Conservation (phyloP, 352 stramenopile species). For the Pythium sp. region DNA sequence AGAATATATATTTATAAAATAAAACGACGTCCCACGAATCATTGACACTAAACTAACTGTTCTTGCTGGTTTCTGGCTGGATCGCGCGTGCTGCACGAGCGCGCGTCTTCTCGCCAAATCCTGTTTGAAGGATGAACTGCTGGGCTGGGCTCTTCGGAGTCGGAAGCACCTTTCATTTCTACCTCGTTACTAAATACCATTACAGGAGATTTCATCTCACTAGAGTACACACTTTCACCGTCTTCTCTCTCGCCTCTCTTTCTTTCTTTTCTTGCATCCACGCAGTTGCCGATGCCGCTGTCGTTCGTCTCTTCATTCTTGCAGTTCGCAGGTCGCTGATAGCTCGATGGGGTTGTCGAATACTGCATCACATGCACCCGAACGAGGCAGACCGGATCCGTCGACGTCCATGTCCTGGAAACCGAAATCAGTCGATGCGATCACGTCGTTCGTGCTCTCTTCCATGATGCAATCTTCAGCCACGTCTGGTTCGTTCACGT, state of each 20-base stretch:
- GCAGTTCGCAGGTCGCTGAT: conserved; percentile 29
- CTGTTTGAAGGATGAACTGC: conserved; percentile 11
- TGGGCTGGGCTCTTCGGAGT: not conserved
- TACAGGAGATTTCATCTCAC: conserved; percentile 23
- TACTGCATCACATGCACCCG: conserved; percentile 18
- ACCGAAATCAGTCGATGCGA: conserved; percentile 21
- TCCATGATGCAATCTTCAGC: conserved; percentile 49
- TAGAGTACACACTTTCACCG: conserved; percentile 29
- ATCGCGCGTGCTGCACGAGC: not conserved
- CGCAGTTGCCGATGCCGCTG: not conserved
- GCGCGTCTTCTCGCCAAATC: conserved; percentile 1
- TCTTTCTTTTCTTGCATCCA: not conserved
- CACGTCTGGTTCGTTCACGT: conserved; percentile 38
- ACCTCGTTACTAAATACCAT: conserved; percentile 24
- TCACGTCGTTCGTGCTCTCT: conserved; percentile 23
- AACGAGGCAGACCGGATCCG: not conserved
- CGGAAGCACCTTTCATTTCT: conserved; percentile 12
- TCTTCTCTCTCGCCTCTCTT: not conserved
- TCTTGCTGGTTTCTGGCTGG: not conserved
- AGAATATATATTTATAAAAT: conserved; percentile 18
- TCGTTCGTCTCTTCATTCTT: conserved; percentile 16
- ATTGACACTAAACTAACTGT: conserved; percentile 12
- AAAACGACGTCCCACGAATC: conserved; percentile 9
- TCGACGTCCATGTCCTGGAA: conserved; percentile 18
- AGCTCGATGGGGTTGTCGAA: conserved; percentile 36